Evolutionary conservation across 129 eudicot species (phyloP).

Genomic region (Daucus carota): DNA sequence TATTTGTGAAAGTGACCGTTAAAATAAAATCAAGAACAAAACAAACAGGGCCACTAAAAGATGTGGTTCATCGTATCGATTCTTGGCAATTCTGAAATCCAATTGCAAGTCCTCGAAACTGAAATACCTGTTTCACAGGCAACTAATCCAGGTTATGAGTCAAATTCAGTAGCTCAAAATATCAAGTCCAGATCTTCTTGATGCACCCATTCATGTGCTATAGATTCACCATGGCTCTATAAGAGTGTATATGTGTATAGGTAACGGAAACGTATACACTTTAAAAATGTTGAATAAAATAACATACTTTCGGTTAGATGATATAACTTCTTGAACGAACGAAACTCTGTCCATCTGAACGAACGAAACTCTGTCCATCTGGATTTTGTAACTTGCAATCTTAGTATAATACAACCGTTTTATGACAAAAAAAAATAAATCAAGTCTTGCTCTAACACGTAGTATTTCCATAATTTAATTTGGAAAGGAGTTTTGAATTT

Average conservation of each 20-base stretch:
- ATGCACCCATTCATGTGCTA: background rate
- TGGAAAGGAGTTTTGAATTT: too few relatives aligned
- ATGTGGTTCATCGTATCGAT: background rate
- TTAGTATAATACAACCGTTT: too few relatives aligned
- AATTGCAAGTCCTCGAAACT: background rate
- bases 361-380: too few relatives aligned
- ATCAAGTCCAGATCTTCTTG: background rate
- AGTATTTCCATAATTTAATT: too few relatives aligned
- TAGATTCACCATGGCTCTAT: background rate
- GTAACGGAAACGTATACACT: too few relatives aligned
- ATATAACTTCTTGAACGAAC: too few relatives aligned
- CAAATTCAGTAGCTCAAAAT: background rate
- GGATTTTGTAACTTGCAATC: too few relatives aligned
- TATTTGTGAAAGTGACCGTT: background rate
- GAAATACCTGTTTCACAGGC: background rate
- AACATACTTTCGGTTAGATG: too few relatives aligned
- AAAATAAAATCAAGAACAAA: background rate
- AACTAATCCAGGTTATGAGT: background rate
- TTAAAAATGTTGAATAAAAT: too few relatives aligned
- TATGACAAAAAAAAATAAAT: too few relatives aligned
- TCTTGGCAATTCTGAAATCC: background rate
- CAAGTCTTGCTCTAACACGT: too few relatives aligned
- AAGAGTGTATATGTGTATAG: background rate
- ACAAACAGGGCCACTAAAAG: background rate
- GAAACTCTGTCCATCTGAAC: too few relatives aligned